These are phyloP conservation scores for Talaromyces sp. DNA, from an alignment of 2,329 filamentous ascomycete species.

Conservation along the genomic window DNA sequence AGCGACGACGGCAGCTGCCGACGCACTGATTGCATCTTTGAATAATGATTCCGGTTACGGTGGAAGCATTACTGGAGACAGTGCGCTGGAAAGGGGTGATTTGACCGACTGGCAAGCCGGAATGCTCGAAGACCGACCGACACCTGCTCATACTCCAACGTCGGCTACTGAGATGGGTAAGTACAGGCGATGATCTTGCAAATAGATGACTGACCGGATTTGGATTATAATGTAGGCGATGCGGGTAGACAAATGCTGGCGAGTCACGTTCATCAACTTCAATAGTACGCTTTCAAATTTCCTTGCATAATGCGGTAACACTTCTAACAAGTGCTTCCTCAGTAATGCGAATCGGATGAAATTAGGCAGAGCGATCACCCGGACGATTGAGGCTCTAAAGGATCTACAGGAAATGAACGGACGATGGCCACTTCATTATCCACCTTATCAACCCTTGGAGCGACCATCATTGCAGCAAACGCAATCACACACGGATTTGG, in stretches of 20 bases:
- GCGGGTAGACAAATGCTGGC: slow-evolving; percentile 65
- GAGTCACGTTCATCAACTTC: slow-evolving; percentile 83
- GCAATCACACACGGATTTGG: slow-evolving; percentile 29
- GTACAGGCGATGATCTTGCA: slow-evolving; percentile 9
- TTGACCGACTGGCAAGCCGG: slow-evolving; percentile 51
- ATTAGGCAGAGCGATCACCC: slow-evolving; percentile 80
- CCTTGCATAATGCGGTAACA: background rate
- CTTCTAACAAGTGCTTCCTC: slow-evolving; percentile 15
- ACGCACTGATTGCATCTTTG: slow-evolving; percentile 72
- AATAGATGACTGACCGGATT: background rate
- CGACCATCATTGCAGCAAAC: slow-evolving; percentile 35
- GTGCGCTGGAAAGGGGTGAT: slow-evolving; percentile 41
- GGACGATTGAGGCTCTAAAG: slow-evolving; percentile 76
- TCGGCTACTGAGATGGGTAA: slow-evolving; percentile 44
- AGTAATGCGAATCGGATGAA: slow-evolving; percentile 81
- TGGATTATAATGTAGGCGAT: slow-evolving; percentile 42
- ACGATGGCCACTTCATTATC: slow-evolving; percentile 92
- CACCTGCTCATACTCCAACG: slow-evolving; percentile 51
- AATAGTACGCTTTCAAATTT: slow-evolving; percentile 53
- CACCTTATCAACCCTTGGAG: slow-evolving; percentile 50
- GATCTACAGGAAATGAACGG: slow-evolving; percentile 83
- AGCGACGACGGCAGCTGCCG: slow-evolving; percentile 72
- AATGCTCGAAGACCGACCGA: slow-evolving; percentile 54
- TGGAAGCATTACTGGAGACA: slow-evolving; percentile 66
- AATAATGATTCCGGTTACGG: slow-evolving; percentile 91